Base-by-base conservation (phyloP, 495 filamentous ascomycete species). In the Saxophila tyrrhenica region DNA sequence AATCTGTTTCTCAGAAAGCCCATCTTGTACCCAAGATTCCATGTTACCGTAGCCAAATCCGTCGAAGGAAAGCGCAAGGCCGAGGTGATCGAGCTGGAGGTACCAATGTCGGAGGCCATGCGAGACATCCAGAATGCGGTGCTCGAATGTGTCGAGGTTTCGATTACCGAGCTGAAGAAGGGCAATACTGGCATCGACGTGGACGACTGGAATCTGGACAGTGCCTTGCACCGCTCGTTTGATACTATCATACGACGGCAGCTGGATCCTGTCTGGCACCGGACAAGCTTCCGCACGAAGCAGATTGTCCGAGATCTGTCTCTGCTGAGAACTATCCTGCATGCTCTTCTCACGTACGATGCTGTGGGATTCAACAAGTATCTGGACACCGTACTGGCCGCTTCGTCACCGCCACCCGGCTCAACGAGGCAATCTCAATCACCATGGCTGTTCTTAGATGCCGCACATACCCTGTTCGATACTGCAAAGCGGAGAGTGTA, bases 171-270 rank as follows among this genome's bases (percentile, higher is more conserved):
- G 64, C 73, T 98, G 16, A 90, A 88, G 65, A 96, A 94, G 65
- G 74, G 80, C 9, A 96, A 95, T 63, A 76, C 82, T 0, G 89
- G 89, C 0, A 70, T 98, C 5, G 94, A 98, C 58, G 86, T 97
- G 85, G 91, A 91, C 55, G 89, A 96, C 59, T 98, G 92, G 92
- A 97, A 88, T 52, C 72, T 95, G 19, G 94, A 98, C 65, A 95
- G 88, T 66, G 94, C 92, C 21, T 70, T 98, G 52, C 86, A 96
- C 56, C 86, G 83, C 65, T 91, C 84, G 59, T 98, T 98, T 65
- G 94, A 97, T 67, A 74, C 87, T 32, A 81, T 90, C 54, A 81
- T 98, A 47, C 73, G 89, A 48, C 81, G 91, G 62, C 92, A 98
- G 67, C 72, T 98, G 15, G 90, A 97, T 64, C 89, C 91, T 5